Percentiles rank a stretch among this genome's conserved stretches.
Evolutionary conservation across 2,329 filamentous ascomycete genomes (phyloP).

Genomic region (Fusarium protoensiforme): DNA sequence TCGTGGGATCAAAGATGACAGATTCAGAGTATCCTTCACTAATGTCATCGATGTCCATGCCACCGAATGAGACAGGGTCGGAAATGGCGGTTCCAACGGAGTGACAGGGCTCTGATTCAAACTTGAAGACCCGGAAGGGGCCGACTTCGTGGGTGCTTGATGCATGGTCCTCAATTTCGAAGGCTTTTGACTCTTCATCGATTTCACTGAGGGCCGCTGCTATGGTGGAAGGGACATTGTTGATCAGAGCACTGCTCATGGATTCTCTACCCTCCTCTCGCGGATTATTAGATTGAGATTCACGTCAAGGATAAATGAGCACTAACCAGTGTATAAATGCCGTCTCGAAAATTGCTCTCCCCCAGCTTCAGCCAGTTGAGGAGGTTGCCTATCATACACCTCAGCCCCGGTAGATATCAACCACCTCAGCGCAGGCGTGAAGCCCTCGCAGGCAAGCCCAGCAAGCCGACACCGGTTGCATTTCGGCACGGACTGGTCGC

Average conservation of each 20-base stretch:
- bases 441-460: constrained; percentile 31
- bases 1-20: background rate
- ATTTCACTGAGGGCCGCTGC: constrained; percentile 30
- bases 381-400: constrained; percentile 27
- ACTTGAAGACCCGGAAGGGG: constrained; percentile 34
- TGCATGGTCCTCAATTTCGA: constrained; percentile 3
- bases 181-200: constrained; percentile 29
- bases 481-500: constrained; percentile 27
- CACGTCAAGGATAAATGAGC: background rate
- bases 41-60: constrained; percentile 20
- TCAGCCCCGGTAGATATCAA: constrained; percentile 30
- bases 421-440: constrained; percentile 33
- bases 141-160: constrained; percentile 12
- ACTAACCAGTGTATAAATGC: constrained; percentile 33
- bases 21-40: constrained; percentile 17
- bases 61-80: constrained; percentile 12
- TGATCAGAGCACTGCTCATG: constrained; percentile 30
- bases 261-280: constrained; percentile 24
- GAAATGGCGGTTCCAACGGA: constrained; percentile 9
- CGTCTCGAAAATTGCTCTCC: constrained; percentile 30
- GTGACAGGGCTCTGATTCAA: constrained; percentile 5
- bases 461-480: constrained; percentile 32
- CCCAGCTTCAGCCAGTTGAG: constrained; percentile 17
- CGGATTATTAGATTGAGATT: background rate
- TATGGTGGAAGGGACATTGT: constrained; percentile 21